Evolutionary conservation across 2,329 filamentous ascomycete species (phyloP).

Genomic region (Fusarium secorum): DNA sequence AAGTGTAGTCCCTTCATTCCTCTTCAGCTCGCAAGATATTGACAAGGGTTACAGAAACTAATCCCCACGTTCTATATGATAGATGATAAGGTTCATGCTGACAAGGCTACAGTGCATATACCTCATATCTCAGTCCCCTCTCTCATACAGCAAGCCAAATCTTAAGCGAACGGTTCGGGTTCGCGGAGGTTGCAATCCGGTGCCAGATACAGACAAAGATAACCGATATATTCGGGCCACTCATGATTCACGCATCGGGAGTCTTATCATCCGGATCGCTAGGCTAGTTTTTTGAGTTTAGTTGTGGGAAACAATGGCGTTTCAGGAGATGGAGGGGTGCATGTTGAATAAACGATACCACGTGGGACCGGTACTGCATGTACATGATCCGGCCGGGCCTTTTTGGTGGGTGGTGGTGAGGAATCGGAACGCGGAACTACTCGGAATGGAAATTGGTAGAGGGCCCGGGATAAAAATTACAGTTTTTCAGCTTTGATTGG

Average conservation of each 20-base stretch:
- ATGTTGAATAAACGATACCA: not conserved
- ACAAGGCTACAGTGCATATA: not conserved
- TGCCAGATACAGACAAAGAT: not conserved
- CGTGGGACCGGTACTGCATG: not conserved
- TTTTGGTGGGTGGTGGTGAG: not conserved
- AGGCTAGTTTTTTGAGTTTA: not conserved
- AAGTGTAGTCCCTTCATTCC: accelerated
- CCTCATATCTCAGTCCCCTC: not conserved
- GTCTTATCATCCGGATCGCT: not conserved
- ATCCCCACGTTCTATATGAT: not conserved
- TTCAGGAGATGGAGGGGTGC: not conserved
- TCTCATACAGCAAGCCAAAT: not conserved
- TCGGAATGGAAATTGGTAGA: not conserved
- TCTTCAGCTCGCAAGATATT: not conserved
- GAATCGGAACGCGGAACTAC: not conserved
- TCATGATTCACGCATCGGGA: not conserved
- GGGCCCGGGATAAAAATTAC: no score
- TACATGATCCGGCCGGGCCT: not conserved
- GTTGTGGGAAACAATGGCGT: not conserved
- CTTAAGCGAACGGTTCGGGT: not conserved
- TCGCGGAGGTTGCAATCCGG: not conserved
- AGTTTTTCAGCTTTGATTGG: accelerated
- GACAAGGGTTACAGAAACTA: not conserved
- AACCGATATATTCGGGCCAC: not conserved
- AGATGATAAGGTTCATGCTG: not conserved